These are phyloP conservation scores for Thielaviopsis cerberus DNA, from an alignment of 2,329 filamentous ascomycete genomes.

Conservation along the genomic window DNA sequence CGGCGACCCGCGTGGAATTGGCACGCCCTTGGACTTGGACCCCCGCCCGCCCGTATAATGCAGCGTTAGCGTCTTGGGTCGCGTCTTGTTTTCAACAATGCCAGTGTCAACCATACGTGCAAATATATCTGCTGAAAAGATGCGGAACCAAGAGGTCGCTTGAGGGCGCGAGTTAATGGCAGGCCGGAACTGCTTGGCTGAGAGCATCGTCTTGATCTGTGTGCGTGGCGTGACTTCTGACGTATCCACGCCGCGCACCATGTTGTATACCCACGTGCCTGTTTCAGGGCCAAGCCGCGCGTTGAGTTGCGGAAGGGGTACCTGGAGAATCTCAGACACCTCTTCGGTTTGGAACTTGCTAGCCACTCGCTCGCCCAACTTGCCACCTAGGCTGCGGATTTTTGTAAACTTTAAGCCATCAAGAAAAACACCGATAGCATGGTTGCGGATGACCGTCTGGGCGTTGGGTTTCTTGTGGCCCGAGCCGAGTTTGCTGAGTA, in stretches of 20 bases:
- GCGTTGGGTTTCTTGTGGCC: constrained; percentile 83
- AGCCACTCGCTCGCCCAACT: constrained; percentile 72
- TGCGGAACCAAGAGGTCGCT: constrained; percentile 67
- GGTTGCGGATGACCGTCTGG: constrained; percentile 82
- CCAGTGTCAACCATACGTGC: constrained; percentile 79
- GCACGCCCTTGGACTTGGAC: constrained; percentile 53
- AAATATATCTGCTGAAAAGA: constrained; percentile 84
- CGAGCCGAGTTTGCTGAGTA: constrained; percentile 84
- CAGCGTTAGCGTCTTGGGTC: constrained; percentile 70
- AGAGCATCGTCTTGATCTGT: constrained; percentile 93
- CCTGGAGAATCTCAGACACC: constrained; percentile 53
- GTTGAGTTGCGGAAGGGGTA: constrained; percentile 60
- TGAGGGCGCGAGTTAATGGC: constrained; percentile 62
- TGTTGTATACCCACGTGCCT: constrained; percentile 67
- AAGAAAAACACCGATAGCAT: constrained; percentile 63
- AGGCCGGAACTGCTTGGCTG: constrained; percentile 84
- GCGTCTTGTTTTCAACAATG: constrained; percentile 66
- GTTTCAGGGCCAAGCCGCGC: constrained; percentile 66
- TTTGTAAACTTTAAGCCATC: constrained; percentile 81
- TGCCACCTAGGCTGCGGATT: constrained; percentile 85
- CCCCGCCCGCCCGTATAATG: constrained; percentile 61
- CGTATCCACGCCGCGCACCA: constrained; percentile 66
- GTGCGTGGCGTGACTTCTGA: constrained; percentile 82
- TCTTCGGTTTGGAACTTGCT: constrained; percentile 65
- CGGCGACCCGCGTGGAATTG: constrained; percentile 57